phyloP scores from a whole-genome alignment of 208 protist species.

The Chromosphaera perkinsii region DNA sequence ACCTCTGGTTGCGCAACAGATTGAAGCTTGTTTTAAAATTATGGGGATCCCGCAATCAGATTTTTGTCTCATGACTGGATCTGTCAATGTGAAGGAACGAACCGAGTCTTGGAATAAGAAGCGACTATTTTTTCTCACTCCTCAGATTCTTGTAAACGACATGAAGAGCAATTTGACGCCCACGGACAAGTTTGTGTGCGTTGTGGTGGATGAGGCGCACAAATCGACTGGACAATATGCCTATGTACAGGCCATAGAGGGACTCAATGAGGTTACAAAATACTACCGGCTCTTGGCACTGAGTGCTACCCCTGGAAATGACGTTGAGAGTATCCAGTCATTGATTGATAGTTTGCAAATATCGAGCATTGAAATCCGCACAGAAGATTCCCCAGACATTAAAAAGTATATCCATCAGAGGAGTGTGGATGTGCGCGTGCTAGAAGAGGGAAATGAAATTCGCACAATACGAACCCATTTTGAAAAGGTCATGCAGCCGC shows the following conservation, averaged over 20 bases:
- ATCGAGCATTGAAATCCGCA: constrained; percentile 52
- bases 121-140: constrained; percentile 67
- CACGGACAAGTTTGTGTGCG: constrained; percentile 42
- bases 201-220: constrained; percentile 73
- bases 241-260: constrained; percentile 41
- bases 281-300: constrained; percentile 61
- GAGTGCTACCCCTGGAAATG: constrained; percentile 61
- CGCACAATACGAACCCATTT: neutral
- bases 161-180: constrained; percentile 29
- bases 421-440: constrained; percentile 7
- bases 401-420: constrained; percentile 49
- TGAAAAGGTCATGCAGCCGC: neutral
- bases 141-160: constrained; percentile 54
- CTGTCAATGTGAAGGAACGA: neutral
- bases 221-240: constrained; percentile 51
- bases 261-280: neutral
- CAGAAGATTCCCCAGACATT: constrained; percentile 55
- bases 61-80: constrained; percentile 40
- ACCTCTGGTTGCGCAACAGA: constrained; percentile 63
- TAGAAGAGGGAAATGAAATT: neutral
- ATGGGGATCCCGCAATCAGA: constrained; percentile 45
- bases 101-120: constrained; percentile 46
- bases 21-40: constrained; percentile 54
- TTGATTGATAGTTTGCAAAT: constrained; percentile 62
- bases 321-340: constrained; percentile 26